Evolutionary conservation across 306 rosid genomes (phyloP).

Genomic region (Echinosophora koreensis): DNA sequence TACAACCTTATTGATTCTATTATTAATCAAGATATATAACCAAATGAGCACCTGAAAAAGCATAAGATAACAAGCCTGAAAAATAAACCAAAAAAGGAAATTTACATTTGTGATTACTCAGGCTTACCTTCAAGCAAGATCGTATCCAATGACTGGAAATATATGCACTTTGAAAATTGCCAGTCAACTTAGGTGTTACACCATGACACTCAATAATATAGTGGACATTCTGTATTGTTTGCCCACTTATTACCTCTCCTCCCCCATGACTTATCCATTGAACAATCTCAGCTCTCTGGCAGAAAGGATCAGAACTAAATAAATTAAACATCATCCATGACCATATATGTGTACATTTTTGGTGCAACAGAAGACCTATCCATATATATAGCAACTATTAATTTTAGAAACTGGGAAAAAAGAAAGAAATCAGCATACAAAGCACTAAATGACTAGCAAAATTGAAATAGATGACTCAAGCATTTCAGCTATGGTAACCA

Average conservation of each 20-base stretch:
- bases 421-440: background rate
- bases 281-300: conserved; percentile 82
- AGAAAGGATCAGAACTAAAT: conserved; percentile 44
- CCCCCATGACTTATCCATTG: conserved; percentile 92
- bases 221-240: conserved; percentile 58
- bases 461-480: conserved; percentile 13
- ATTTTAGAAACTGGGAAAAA: conserved; percentile 3
- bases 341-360: conserved; percentile 14
- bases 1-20: background rate
- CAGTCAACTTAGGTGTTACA: conserved; percentile 49
- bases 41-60: conserved; percentile 28
- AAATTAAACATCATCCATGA: conserved; percentile 31
- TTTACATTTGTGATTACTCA: conserved; percentile 31
- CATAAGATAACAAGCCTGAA: conserved; percentile 16
- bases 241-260: conserved; percentile 70
- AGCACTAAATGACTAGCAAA: conserved; percentile 23
- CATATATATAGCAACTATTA: conserved; percentile 22
- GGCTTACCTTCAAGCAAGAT: conserved; percentile 84
- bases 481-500: background rate
- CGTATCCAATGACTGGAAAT: conserved; percentile 96
- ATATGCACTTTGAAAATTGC: conserved; percentile 46
- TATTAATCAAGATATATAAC: conserved; percentile 29
- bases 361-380: background rate
- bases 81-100: conserved; percentile 43
- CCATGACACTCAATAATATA: conserved; percentile 88